Conservation (phyloP, 805 yeast species). For the Scheffersomyces amazonensis region DNA sequence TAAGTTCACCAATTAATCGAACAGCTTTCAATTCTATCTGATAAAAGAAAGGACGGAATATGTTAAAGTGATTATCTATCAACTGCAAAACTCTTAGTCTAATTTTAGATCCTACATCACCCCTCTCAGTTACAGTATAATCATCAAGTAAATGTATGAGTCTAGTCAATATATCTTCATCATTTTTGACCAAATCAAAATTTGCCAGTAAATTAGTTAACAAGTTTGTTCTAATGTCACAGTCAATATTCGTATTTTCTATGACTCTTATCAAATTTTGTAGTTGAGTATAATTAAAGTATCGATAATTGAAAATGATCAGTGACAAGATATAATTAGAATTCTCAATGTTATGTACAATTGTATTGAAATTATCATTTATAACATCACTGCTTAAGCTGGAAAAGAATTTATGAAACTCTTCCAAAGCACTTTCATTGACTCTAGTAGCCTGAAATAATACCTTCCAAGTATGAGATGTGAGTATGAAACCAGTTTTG, state of each 20-base stretch:
- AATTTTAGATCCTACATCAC: slow-evolving; percentile 87
- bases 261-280: slow-evolving; percentile 22
- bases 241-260: slow-evolving; percentile 22
- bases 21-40: slow-evolving; percentile 36
- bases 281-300: slow-evolving; percentile 10
- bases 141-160: slow-evolving; percentile 56
- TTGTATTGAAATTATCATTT: slow-evolving; percentile 16
- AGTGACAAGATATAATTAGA: slow-evolving; percentile 18
- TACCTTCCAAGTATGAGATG: slow-evolving; percentile 12
- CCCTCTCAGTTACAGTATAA: slow-evolving; percentile 74
- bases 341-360: slow-evolving; percentile 35
- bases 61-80: slow-evolving; percentile 23
- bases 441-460: slow-evolving; percentile 13
- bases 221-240: slow-evolving; percentile 24
- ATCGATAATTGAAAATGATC: slow-evolving; percentile 22
- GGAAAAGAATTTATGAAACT: slow-evolving; percentile 14
- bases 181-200: slow-evolving; percentile 2
- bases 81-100: slow-evolving; percentile 50
- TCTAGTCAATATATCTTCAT: not conserved
- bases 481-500: not conserved
- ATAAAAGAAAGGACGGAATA: not conserved
- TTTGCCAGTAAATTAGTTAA: slow-evolving; percentile 19
- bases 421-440: slow-evolving; percentile 5
- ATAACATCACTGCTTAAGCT: slow-evolving; percentile 3
- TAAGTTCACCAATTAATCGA: slow-evolving; percentile 61